Evolutionary conservation across 1,139 yeast species (phyloP).

Genomic region (Taphrina confusa): DNA sequence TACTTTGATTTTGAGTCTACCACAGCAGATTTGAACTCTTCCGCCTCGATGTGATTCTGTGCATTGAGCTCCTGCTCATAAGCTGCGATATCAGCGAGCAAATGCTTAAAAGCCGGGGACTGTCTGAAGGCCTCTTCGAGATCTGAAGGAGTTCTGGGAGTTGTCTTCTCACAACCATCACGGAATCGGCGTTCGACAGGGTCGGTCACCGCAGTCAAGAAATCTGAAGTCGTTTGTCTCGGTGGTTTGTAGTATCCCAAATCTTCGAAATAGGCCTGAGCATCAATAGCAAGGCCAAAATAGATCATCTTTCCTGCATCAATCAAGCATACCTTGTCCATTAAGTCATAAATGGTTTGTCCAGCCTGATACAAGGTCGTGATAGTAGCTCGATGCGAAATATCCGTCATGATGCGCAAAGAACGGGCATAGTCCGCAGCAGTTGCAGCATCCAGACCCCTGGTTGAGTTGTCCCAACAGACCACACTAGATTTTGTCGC

Average conservation of each 20-base stretch:
- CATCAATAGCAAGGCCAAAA: slow-evolving; percentile 64
- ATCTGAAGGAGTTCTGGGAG: slow-evolving; percentile 68
- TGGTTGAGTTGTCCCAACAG: slow-evolving; percentile 74
- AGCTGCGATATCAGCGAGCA: slow-evolving; percentile 51
- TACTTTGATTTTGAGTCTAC: slow-evolving; percentile 46
- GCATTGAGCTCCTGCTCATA: slow-evolving; percentile 41
- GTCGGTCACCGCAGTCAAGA: slow-evolving; percentile 53
- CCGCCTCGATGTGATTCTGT: slow-evolving; percentile 6
- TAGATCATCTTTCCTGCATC: slow-evolving; percentile 77
- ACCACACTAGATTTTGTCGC: slow-evolving; percentile 62
- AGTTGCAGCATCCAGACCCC: slow-evolving; percentile 60
- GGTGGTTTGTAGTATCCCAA: slow-evolving; percentile 73
- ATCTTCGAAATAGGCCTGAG: slow-evolving; percentile 59
- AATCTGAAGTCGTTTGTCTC: slow-evolving; percentile 82
- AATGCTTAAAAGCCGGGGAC: slow-evolving; percentile 55
- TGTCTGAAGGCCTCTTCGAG: slow-evolving; percentile 65
- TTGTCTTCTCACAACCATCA: slow-evolving; percentile 55
- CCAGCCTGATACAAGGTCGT: slow-evolving; percentile 84
- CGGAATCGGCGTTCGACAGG: slow-evolving; percentile 32
- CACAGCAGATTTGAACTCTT: slow-evolving; percentile 41
- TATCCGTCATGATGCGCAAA: slow-evolving; percentile 62
- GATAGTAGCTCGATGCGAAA: slow-evolving; percentile 63
- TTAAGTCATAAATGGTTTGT: slow-evolving; percentile 66
- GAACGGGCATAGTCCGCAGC: slow-evolving; percentile 75
- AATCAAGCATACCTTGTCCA: slow-evolving; percentile 70